Conservation (phyloP, 1,284 basidiomycete genomes). For the Cystobasidiaceae sp. region DNA sequence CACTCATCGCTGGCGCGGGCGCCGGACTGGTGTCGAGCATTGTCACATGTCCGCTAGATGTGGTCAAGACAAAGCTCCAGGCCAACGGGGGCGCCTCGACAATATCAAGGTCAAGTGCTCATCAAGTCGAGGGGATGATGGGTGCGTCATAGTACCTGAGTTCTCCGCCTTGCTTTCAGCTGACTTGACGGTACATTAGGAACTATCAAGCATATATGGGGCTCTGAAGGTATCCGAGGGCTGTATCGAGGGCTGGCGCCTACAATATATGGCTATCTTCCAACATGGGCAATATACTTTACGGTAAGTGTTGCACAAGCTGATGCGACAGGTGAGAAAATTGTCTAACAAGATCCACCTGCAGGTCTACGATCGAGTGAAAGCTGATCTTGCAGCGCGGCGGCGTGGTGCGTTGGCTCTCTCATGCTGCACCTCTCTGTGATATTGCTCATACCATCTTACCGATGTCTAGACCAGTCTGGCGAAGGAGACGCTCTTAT, state of each 20-base stretch:
- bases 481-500: slow-evolving; percentile 46
- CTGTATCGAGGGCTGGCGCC: slow-evolving; percentile 90
- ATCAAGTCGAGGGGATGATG: slow-evolving; percentile 49
- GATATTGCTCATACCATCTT: too few species aligned
- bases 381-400: slow-evolving; percentile 59
- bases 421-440: slow-evolving; percentile 54
- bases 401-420: slow-evolving; percentile 49
- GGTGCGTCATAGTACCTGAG: slow-evolving; percentile 52
- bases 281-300: slow-evolving; percentile 97
- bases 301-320: slow-evolving; percentile 54
- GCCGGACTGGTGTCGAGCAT: slow-evolving; percentile 83
- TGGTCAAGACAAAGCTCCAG: slow-evolving; percentile 94
- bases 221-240: slow-evolving; percentile 71
- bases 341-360: neutral
- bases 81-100: slow-evolving; percentile 58
- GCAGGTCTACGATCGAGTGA: slow-evolving; percentile 72
- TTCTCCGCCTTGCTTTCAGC: neutral
- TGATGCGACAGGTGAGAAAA: neutral
- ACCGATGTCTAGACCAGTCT: too few species aligned
- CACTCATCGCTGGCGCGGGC: slow-evolving; percentile 53
- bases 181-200: slow-evolving; percentile 49
- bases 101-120: neutral
- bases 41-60: slow-evolving; percentile 94
- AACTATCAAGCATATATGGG: slow-evolving; percentile 65
- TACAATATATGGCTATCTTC: slow-evolving; percentile 89